Conservation (phyloP, 1,139 yeast species). For the Lodderomyces pseudojiufengensis region DNA sequence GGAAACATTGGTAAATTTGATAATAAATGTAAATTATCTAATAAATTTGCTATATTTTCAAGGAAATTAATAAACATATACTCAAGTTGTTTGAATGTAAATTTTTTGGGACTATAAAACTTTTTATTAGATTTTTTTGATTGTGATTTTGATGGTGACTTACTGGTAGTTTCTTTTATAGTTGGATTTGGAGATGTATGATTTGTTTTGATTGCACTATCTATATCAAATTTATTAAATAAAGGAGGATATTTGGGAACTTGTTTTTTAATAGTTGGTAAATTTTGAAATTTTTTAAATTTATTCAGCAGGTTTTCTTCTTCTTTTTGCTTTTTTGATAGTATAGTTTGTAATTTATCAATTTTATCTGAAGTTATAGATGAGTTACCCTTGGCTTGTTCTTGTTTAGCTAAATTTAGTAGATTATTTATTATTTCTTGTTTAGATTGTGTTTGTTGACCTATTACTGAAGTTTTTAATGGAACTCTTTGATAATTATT, state of each 20-base stretch:
- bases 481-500: not conserved
- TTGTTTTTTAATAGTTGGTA: conserved; percentile 17
- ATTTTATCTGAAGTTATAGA: conserved; percentile 33
- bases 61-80: conserved; percentile 26
- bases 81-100: conserved; percentile 31
- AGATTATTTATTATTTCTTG: conserved; percentile 27
- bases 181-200: conserved; percentile 2
- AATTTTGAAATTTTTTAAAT: conserved; percentile 14
- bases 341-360: conserved; percentile 22
- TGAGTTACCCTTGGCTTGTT: conserved; percentile 31
- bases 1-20: conserved; percentile 47
- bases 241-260: conserved; percentile 24
- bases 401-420: conserved; percentile 29
- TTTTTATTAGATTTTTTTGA: conserved; percentile 5
- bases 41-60: conserved; percentile 38
- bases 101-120: conserved; percentile 12
- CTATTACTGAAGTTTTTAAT: conserved; percentile 1
- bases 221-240: conserved; percentile 21
- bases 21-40: conserved; percentile 44
- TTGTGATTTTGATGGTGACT: conserved; percentile 6
- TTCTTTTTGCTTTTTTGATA: conserved; percentile 13
- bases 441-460: conserved; percentile 11
- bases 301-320: not conserved
- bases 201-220: conserved; percentile 4
- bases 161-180: not conserved